Evolutionary conservation across 176 grass and related monocot species (phyloP).

Genomic region (Triticum aestivum): DNA sequence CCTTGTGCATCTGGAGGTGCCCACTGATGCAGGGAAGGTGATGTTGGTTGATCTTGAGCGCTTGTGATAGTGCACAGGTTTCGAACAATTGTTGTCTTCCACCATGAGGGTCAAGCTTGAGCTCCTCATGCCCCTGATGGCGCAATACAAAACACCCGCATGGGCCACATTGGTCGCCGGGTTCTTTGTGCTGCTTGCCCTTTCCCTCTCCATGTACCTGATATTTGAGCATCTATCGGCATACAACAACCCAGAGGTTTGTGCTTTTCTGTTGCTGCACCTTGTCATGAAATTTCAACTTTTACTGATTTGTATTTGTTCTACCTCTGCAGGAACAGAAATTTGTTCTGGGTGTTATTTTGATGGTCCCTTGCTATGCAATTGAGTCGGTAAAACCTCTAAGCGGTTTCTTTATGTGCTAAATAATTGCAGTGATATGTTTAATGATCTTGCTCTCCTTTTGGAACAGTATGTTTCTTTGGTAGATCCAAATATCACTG

Average conservation of each 20-base stretch:
- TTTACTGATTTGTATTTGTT: conserved; percentile 27
- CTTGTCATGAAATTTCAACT: background rate
- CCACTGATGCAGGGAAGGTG: background rate
- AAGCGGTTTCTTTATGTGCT: conserved; percentile 14
- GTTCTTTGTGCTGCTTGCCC: conserved; percentile 60
- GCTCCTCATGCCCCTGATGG: conserved; percentile 25
- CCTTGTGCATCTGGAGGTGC: conserved; percentile 20
- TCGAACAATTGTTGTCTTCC: background rate
- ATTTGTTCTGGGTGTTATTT: conserved; percentile 93
- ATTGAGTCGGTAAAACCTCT: conserved; percentile 74
- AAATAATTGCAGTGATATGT: conserved; percentile 21
- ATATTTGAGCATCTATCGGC: conserved; percentile 83
- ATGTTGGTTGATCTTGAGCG: conserved; percentile 42
- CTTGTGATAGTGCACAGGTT: background rate
- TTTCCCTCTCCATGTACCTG: conserved; percentile 74
- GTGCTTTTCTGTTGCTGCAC: background rate
- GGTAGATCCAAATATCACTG: conserved; percentile 72
- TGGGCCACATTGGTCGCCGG: conserved; percentile 69
- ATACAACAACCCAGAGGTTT: conserved; percentile 94
- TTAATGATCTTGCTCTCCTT: conserved; percentile 18
- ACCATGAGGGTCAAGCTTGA: conserved; percentile 51
- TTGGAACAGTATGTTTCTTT: conserved; percentile 73
- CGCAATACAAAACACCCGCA: conserved; percentile 40
- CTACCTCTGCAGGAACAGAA: conserved; percentile 84
- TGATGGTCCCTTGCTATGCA: conserved; percentile 96